Conservation (phyloP, 257 asterid genomes). For the Solanum ossicruentum region DNA sequence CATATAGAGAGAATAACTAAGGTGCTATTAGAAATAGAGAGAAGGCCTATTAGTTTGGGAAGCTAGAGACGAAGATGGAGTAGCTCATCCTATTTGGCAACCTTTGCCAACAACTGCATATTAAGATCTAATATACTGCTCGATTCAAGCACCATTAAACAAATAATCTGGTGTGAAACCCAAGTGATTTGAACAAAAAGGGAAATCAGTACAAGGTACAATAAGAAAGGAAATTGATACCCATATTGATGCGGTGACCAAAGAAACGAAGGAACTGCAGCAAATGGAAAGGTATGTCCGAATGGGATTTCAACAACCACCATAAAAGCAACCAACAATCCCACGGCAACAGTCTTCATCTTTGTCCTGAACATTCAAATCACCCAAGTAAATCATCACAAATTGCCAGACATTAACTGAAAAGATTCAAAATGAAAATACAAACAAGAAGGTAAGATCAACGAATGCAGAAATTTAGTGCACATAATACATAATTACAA, state of each 20-base stretch:
- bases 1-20: not conserved
- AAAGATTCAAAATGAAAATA: not conserved
- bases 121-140: not conserved
- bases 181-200: not conserved
- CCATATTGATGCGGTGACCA: constrained; percentile 53
- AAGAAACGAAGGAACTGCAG: constrained; percentile 40
- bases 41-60: not conserved
- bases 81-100: not conserved
- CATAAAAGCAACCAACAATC: constrained; percentile 24
- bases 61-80: not conserved
- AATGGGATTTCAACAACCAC: constrained; percentile 22
- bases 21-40: not conserved
- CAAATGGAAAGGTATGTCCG: constrained; percentile 11
- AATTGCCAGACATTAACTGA: not conserved
- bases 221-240: constrained; percentile 16
- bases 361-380: not conserved
- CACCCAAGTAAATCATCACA: not conserved
- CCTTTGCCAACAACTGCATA: not conserved
- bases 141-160: not conserved
- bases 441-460: not conserved
- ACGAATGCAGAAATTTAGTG: not conserved
- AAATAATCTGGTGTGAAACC: not conserved
- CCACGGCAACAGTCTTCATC: constrained; percentile 24
- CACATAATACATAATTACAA: not conserved
- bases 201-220: not conserved